These are phyloP conservation scores for Syzygium syzygioides DNA, from an alignment of 441 rosid genomes.

Conservation along the genomic window DNA sequence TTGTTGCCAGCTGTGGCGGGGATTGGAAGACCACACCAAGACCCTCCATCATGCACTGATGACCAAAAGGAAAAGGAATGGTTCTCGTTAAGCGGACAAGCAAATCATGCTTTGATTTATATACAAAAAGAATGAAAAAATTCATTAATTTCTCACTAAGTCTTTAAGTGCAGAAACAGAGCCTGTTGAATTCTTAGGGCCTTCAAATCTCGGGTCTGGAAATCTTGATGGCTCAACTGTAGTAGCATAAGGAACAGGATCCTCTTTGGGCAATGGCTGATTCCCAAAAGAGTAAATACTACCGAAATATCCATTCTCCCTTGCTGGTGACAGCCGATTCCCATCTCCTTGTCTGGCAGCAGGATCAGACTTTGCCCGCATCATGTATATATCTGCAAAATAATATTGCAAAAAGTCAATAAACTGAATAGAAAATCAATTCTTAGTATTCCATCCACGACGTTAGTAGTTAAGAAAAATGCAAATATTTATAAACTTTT, in stretches of 20 bases:
- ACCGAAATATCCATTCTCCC: constrained; percentile 51
- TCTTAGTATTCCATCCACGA: not conserved
- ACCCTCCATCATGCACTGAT: constrained; percentile 83
- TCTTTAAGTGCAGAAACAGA: constrained; percentile 81
- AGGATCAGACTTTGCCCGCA: constrained; percentile 45
- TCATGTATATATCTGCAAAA: constrained; percentile 49
- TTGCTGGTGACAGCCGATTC: constrained; percentile 38
- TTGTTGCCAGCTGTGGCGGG: constrained; percentile 49
- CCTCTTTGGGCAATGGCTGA: constrained; percentile 54
- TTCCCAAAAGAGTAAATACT: constrained; percentile 39
- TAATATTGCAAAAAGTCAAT: not conserved
- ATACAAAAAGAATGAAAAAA: not conserved
- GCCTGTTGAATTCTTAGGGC: constrained; percentile 47
- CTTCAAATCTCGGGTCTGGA: constrained; percentile 69
- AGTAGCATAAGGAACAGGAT: constrained; percentile 37
- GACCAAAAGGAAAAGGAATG: constrained; percentile 10
- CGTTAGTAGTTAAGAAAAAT: not conserved
- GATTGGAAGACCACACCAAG: constrained; percentile 57
- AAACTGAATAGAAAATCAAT: not conserved
- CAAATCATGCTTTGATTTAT: not conserved
- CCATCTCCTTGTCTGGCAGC: constrained; percentile 54
- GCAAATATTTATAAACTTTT: not conserved
- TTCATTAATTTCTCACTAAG: constrained; percentile 49
- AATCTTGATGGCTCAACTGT: constrained; percentile 54
- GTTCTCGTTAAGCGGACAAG: not conserved